phyloP scores from a whole-genome alignment of 257 asterid species.

The Solanum raphanifolium region DNA sequence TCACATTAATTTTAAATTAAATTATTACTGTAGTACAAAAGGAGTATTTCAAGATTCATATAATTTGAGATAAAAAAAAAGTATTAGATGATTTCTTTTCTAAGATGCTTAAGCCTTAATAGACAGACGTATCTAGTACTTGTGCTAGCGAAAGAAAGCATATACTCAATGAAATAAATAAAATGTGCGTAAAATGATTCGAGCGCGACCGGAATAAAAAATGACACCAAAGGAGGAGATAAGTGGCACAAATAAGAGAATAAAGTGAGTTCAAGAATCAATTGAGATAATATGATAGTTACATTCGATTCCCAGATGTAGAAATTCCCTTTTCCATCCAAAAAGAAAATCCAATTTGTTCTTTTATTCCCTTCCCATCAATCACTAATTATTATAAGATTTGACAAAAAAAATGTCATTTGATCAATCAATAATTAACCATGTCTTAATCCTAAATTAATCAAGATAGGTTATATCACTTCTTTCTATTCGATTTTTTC shows the following conservation, averaged over 20 bases:
- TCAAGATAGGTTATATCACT: not conserved
- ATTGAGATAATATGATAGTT: not conserved
- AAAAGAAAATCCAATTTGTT: not conserved
- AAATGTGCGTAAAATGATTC: accelerated
- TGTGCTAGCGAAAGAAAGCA: not conserved
- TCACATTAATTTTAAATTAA: not conserved
- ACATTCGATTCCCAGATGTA: not conserved
- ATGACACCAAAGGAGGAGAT: not conserved
- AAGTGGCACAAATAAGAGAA: not conserved
- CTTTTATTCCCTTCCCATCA: not conserved
- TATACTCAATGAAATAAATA: not conserved
- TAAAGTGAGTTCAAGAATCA: not conserved
- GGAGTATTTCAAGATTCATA: no score
- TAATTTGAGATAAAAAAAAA: not conserved
- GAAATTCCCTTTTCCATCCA: not conserved
- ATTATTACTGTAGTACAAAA: no score
- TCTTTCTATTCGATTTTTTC: not conserved
- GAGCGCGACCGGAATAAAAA: not conserved
- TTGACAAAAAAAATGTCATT: not conserved
- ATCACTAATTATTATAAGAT: not conserved
- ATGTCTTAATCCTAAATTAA: not conserved
- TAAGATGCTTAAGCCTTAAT: not conserved
- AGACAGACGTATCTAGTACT: not conserved
- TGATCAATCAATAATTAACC: not conserved
- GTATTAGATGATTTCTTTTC: not conserved